Conservation (phyloP, 495 filamentous ascomycete genomes). For the Penicillium dipodomyicola region DNA sequence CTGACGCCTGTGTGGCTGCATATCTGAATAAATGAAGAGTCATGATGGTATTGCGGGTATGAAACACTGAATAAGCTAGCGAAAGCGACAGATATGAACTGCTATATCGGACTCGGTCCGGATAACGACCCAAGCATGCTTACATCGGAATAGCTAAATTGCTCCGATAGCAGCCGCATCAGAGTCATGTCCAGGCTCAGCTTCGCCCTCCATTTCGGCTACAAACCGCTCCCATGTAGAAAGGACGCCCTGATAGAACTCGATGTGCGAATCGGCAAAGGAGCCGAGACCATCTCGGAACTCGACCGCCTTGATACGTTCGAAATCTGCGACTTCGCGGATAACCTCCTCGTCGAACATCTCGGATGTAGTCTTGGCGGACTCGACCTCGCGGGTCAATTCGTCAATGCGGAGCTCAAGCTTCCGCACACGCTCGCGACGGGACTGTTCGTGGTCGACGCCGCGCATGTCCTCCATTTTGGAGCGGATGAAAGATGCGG, state of each 20-base stretch:
- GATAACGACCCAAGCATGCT: slow-evolving; percentile 1
- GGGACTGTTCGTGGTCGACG: slow-evolving; percentile 90
- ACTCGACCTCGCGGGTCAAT: slow-evolving; percentile 82
- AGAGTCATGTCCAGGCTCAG: slow-evolving; percentile 23
- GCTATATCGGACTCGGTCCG: slow-evolving; percentile 19
- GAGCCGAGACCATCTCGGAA: slow-evolving; percentile 82
- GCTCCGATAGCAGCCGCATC: slow-evolving; percentile 16
- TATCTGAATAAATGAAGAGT: slow-evolving; percentile 4
- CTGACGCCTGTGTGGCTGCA: background rate
- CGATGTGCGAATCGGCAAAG: slow-evolving; percentile 80
- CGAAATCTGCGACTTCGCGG: slow-evolving; percentile 87
- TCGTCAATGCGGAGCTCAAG: slow-evolving; percentile 89
- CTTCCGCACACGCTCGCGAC: slow-evolving; percentile 81
- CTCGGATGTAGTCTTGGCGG: slow-evolving; percentile 76
- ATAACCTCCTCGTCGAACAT: slow-evolving; percentile 94
- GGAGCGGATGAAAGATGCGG: slow-evolving; percentile 84
- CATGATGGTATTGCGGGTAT: slow-evolving; percentile 28
- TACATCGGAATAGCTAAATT: slow-evolving; percentile 3
- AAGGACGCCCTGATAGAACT: slow-evolving; percentile 76
- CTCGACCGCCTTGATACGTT: slow-evolving; percentile 91
- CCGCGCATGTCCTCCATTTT: slow-evolving; percentile 97
- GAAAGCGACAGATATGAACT: slow-evolving; percentile 17
- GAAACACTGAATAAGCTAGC: slow-evolving; percentile 22
- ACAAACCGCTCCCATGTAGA: slow-evolving; percentile 90
- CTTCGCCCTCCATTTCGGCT: slow-evolving; percentile 75